phyloP scores from a whole-genome alignment of 2,329 filamentous ascomycete genomes.

The Lachnellula hyalina region DNA sequence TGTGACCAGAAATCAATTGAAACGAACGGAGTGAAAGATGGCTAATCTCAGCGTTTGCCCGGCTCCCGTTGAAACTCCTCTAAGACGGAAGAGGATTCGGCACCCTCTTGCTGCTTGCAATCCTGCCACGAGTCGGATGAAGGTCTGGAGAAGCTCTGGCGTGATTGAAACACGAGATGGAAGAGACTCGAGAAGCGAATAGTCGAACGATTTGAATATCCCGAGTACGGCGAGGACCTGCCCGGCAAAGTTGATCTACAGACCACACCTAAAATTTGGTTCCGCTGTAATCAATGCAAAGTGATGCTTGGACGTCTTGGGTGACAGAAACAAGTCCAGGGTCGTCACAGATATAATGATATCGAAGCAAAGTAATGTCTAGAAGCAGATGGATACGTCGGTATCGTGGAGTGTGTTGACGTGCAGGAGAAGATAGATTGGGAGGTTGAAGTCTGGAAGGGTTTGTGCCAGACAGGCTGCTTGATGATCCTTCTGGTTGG shows the following conservation, averaged over 20 bases:
- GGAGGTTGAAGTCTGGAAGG: background rate
- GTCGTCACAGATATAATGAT: slow-evolving; percentile 11
- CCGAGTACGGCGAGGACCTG: slow-evolving; percentile 15
- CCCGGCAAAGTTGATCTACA: slow-evolving; percentile 19
- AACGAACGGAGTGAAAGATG: slow-evolving; percentile 18
- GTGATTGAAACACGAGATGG: slow-evolving; percentile 15
- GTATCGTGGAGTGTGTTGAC: background rate
- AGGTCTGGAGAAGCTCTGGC: slow-evolving; percentile 2
- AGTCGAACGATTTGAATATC: slow-evolving; percentile 8
- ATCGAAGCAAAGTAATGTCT: background rate
- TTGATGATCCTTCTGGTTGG: slow-evolving; percentile 9
- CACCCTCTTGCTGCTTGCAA: slow-evolving; percentile 9
- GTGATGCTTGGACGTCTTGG: slow-evolving; percentile 3
- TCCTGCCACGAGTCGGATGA: slow-evolving; percentile 9
- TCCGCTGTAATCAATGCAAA: slow-evolving; percentile 11
- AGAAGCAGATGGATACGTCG: background rate
- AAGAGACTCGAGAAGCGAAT: slow-evolving; percentile 3
- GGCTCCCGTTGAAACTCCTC: slow-evolving; percentile 17
- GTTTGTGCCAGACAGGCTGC: background rate
- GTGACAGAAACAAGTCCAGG: background rate
- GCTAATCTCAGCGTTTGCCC: slow-evolving; percentile 12
- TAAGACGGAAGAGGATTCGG: slow-evolving; percentile 9
- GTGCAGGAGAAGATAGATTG: background rate
- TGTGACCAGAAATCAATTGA: slow-evolving; percentile 4
- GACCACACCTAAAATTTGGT: slow-evolving; percentile 18